Base-by-base conservation (phyloP, 345 rosid genomes). In the Heritiera fomes region DNA sequence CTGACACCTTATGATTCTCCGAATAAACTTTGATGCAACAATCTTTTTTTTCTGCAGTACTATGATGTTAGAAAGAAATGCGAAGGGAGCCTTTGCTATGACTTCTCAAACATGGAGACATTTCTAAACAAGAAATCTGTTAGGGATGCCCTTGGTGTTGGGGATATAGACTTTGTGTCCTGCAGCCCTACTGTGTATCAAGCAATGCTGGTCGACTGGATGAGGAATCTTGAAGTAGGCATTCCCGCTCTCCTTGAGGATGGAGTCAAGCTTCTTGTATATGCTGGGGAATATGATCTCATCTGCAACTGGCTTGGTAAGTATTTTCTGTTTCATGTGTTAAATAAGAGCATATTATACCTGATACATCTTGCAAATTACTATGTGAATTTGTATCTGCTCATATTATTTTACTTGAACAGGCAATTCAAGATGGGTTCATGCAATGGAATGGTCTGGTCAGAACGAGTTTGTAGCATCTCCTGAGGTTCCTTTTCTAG, bases 371-470 rank as follows among this genome's bases (percentile, higher is more conserved):
- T 70, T 14, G 68, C 60, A 8, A 56, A 64, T 72, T 40, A 30
- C 8, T 6, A n/a, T 11, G 18, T 10, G 52, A 9, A 65, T 47
- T 43, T 34, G 13, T 59, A 61, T 34, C 5, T 5, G 41, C 15
- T 78, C 75, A 32, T 2, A 46, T 65, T 30, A 60, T n/a, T 12
- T 20, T 55, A 45, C 46, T 7, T 71, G 82, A 79, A 66, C 88
- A 94, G 98, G 98, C 85, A 97, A 97, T 83, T 92, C 97, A 67
- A 94, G 97, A 88, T 97, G 98, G 99, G 99, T 97, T 81, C 95
- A 94, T 81, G 93, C 97, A 61, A 97, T 97, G 99, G 89, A 91
- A 66, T 97, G 98, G 99, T 91, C 97, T 69, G 98, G 98, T 62
- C 85, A 86, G 87, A 85, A 88, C 62, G 79, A 83, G 76, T 97